Conservation (phyloP, 192 early-diverging fungal species). For the Fimicolochytrium jonesii region DNA sequence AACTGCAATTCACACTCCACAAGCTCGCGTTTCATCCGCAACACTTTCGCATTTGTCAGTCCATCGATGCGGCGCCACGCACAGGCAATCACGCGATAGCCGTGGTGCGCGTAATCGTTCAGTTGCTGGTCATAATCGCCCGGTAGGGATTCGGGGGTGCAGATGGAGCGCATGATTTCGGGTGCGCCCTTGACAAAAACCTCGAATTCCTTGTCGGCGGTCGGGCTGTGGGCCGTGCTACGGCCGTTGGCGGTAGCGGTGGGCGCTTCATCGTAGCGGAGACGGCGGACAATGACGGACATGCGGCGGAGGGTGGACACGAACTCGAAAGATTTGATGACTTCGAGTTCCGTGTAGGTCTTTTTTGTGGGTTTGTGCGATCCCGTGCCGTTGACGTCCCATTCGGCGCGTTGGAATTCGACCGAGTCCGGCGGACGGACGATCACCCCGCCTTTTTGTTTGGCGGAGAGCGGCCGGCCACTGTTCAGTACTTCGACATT, state of each 20-base stretch:
- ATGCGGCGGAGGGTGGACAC: conserved; percentile 82
- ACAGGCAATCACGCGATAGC: conserved; percentile 95
- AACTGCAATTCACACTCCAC: conserved; percentile 84
- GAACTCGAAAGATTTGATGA: conserved; percentile 82
- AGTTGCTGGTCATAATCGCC: conserved; percentile 77
- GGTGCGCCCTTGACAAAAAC: conserved; percentile 98
- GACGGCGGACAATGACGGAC: conserved; percentile 74
- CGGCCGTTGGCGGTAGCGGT: background rate
- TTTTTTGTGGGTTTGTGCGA: conserved; percentile 1
- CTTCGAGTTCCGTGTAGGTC: conserved; percentile 47
- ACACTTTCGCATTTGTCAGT: conserved; percentile 68
- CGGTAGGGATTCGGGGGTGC: conserved; percentile 77
- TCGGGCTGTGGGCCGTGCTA: background rate
- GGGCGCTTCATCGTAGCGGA: conserved; percentile 20
- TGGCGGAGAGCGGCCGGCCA: conserved; percentile 67
- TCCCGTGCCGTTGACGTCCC: background rate
- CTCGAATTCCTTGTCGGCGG: conserved; percentile 43
- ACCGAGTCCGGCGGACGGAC: conserved; percentile 78
- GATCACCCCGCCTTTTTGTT: conserved; percentile 49
- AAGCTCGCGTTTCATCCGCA: conserved; percentile 77
- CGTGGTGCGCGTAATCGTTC: conserved; percentile 85
- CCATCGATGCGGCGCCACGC: conserved; percentile 71
- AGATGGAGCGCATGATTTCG: conserved; percentile 89
- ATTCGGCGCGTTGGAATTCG: conserved; percentile 20
- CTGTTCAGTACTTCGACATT: conserved; percentile 60